Percentiles rank a stretch among this genome's conserved stretches.
These are phyloP conservation scores for Raphanus raphanistrum DNA, from an alignment of 345 rosid species.

Conservation along the genomic window DNA sequence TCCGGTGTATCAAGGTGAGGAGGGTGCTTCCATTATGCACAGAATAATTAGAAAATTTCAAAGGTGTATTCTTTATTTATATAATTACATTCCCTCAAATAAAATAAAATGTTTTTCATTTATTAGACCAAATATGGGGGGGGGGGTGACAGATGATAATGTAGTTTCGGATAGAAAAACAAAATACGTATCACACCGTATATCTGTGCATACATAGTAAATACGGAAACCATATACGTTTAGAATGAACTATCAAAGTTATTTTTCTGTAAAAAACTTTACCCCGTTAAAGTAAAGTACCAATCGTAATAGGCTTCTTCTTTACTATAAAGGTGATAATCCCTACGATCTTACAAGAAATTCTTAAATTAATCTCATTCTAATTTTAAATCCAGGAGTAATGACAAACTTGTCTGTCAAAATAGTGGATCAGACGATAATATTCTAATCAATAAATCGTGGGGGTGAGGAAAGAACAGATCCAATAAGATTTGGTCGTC, in stretches of 20 bases:
- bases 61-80: background rate
- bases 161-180: background rate
- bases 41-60: background rate
- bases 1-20: background rate
- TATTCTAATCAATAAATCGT: conserved; percentile 5
- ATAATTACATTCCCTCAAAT: background rate
- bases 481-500: conserved; percentile 42
- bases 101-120: background rate
- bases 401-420: conserved; percentile 24
- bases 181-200: conserved; percentile 15
- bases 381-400: conserved; percentile 23
- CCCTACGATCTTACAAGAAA: conserved; percentile 11
- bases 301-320: conserved; percentile 22
- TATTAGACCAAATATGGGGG: background rate
- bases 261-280: conserved; percentile 15
- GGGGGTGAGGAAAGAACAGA: conserved; percentile 29
- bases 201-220: conserved; percentile 15
- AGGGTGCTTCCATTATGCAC: background rate
- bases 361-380: conserved; percentile 15
- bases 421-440: conserved; percentile 16
- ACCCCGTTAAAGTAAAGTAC: conserved; percentile 27
- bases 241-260: conserved; percentile 3
- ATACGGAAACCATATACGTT: conserved; percentile 22
- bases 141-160: conserved; percentile 2
- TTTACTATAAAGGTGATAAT: conserved; percentile 24